phyloP scores from a whole-genome alignment of 352 stramenopile genomes.

The Pythium aphanidermatum region DNA sequence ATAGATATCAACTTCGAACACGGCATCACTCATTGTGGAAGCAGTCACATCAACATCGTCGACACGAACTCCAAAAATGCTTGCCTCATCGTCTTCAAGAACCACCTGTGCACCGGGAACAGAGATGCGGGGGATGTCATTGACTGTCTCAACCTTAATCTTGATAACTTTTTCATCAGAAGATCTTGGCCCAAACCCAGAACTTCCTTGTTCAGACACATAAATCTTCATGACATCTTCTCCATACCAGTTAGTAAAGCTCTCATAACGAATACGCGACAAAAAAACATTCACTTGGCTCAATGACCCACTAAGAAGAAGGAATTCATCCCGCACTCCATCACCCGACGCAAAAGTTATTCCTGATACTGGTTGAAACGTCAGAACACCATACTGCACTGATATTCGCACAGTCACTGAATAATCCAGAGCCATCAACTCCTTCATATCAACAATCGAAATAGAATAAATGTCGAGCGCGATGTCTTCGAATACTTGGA shows the following conservation, averaged over 20 bases:
- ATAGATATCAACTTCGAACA: constrained; percentile 59
- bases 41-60: constrained; percentile 47
- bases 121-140: constrained; percentile 47
- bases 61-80: constrained; percentile 59
- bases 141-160: constrained; percentile 47
- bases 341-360: constrained; percentile 55
- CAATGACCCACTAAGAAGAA: constrained; percentile 58
- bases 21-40: constrained; percentile 19
- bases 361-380: constrained; percentile 40
- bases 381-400: constrained; percentile 49
- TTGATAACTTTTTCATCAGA: constrained; percentile 29
- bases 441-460: constrained; percentile 42
- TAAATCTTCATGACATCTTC: constrained; percentile 45
- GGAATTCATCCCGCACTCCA: constrained; percentile 39
- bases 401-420: constrained; percentile 48
- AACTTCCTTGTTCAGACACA: constrained; percentile 60
- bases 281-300: constrained; percentile 56
- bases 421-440: constrained; percentile 53
- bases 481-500: constrained; percentile 46
- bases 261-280: constrained; percentile 39
- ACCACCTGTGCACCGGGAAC: constrained; percentile 45
- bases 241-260: constrained; percentile 73
- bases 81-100: constrained; percentile 53
- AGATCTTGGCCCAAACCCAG: constrained; percentile 35
- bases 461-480: constrained; percentile 29